Percentiles rank a stretch among this genome's conserved stretches.
phyloP scores from a whole-genome alignment of 257 asterid species.

The Solanum bulbocastanum region DNA sequence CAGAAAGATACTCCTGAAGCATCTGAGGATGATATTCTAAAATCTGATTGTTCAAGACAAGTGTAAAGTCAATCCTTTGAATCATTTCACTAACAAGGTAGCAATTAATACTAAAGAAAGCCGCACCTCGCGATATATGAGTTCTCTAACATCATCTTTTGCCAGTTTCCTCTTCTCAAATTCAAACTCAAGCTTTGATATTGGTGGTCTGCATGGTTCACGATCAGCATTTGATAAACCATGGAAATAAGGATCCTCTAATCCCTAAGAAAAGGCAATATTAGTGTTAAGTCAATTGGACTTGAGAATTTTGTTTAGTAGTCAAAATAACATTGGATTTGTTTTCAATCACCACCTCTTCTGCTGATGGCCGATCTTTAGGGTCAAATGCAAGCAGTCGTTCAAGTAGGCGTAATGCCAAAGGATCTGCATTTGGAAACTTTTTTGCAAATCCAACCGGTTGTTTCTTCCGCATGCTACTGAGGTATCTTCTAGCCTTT shows the following conservation, averaged over 20 bases:
- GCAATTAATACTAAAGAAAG: neutral
- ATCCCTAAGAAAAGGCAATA: conserved; percentile 37
- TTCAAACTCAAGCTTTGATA: conserved; percentile 93
- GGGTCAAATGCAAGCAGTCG: conserved; percentile 90
- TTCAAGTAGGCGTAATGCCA: conserved; percentile 73
- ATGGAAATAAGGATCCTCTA: conserved; percentile 69
- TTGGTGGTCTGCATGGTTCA: conserved; percentile 74
- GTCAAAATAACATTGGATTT: neutral
- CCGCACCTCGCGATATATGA: conserved; percentile 57
- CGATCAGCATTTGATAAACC: conserved; percentile 78
- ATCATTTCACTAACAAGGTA: conserved; percentile 5
- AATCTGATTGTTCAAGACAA: conserved; percentile 38
- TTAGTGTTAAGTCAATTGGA: neutral
- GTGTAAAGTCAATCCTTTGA: neutral
- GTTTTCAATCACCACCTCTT: conserved; percentile 40
- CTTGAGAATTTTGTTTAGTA: neutral
- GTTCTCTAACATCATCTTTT: conserved; percentile 91
- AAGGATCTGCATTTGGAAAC: conserved; percentile 71
- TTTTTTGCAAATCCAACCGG: conserved; percentile 71
- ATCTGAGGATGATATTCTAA: conserved; percentile 95
- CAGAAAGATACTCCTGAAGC: conserved; percentile 86
- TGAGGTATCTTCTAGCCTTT: conserved; percentile 93
- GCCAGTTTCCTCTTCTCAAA: conserved; percentile 81
- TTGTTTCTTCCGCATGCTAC: conserved; percentile 77
- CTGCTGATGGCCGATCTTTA: conserved; percentile 90